Evolutionary conservation across 2,329 filamentous ascomycete species (phyloP), one percentile per base, ranked within the genome.

Genomic region (Eutypella sp.): DNA sequence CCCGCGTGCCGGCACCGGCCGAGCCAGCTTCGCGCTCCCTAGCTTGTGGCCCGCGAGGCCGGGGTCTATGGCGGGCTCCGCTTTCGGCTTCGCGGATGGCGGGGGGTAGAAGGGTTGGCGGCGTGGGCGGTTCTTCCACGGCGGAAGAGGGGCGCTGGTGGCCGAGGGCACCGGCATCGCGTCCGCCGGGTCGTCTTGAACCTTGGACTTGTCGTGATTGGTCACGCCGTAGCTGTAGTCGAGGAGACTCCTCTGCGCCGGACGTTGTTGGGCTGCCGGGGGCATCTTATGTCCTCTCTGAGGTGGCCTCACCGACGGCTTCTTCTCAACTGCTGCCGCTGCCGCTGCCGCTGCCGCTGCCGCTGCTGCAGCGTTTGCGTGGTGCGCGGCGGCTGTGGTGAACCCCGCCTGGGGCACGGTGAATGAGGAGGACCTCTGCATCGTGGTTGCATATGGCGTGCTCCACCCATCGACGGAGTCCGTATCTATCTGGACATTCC

Each of bases 361-460:
- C 23, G 69, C 63, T 1, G 63, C 63, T 22, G 61, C 47, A 16
- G 74, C 59, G 8, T 61, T 65, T 2, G 67, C 64, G 43, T 73
- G 74, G 53, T 84, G 80, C 18, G 75, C 68, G 9, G 74, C 73
- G 2, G 82, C 80, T 9, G 78, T 79, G n/a, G 78, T 79, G 52
- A 88, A 87, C 0, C 79, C 81, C 0, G 75, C 68, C 8, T 54
- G 54, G 5, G 77, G 71, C 44, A 82, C 72, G 0, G 81, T 85
- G 48, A 87, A 87, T 0, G 66, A 73, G 0, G 73, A 65, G 0
- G 74, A 66, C 44, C 73, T 69, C 39, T 80, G 76, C 80, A 86
- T 85, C 1, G 82, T 86, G 5, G 82, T 85, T 4, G 67, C 56
- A 47, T 81, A 78, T 41, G 47, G 68, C 51, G 52, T 64, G 53